Evolutionary conservation across 2,329 filamentous ascomycete species (phyloP).

Genomic region (Aureobasidium sp.): DNA sequence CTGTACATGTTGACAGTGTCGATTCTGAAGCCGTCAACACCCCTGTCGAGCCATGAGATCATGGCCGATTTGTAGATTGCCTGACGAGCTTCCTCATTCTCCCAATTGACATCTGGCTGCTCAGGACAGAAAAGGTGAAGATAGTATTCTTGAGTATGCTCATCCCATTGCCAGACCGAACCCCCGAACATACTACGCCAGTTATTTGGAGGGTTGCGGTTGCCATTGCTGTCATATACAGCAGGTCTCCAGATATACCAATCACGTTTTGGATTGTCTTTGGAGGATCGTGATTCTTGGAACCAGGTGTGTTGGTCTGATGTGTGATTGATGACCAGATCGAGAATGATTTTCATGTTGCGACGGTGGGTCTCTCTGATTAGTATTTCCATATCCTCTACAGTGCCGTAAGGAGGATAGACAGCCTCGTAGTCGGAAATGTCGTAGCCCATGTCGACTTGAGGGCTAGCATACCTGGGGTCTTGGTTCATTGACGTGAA

Average conservation of each 20-base stretch:
- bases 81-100: slow-evolving; percentile 59
- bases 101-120: slow-evolving; percentile 81
- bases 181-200: slow-evolving; percentile 56
- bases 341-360: slow-evolving; percentile 64
- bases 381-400: slow-evolving; percentile 57
- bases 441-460: slow-evolving; percentile 65
- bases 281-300: slow-evolving; percentile 45
- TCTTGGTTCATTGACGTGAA: too few relatives aligned
- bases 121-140: slow-evolving; percentile 68
- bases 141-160: slow-evolving; percentile 65
- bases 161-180: slow-evolving; percentile 64
- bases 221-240: slow-evolving; percentile 42
- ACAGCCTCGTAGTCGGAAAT: slow-evolving; percentile 61
- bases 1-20: slow-evolving; percentile 22
- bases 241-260: slow-evolving; percentile 52
- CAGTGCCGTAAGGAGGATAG: slow-evolving; percentile 57
- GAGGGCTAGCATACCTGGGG: slow-evolving; percentile 43
- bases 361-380: slow-evolving; percentile 54
- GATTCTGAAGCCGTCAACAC: slow-evolving; percentile 45
- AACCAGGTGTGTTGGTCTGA: slow-evolving; percentile 58
- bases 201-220: slow-evolving; percentile 65
- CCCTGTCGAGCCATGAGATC: slow-evolving; percentile 65
- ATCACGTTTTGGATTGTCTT: slow-evolving; percentile 43
- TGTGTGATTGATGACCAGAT: slow-evolving; percentile 73
- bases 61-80: slow-evolving; percentile 57